Evolutionary conservation across 139 green algal species (phyloP), one percentile per base, ranked within the genome.

Genomic region (Choricystis sp.): DNA sequence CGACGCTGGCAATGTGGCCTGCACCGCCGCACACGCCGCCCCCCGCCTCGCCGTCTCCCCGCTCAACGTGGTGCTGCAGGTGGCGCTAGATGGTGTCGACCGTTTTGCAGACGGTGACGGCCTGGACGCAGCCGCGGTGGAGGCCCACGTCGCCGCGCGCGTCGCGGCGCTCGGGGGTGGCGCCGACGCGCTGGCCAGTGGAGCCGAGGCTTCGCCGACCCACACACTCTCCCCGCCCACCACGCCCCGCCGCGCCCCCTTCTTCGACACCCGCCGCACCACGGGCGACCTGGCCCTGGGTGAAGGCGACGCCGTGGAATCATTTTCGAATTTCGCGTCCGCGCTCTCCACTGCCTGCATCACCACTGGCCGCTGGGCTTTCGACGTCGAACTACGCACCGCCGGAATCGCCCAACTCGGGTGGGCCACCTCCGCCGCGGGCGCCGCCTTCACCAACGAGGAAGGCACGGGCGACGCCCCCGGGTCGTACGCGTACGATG

Each of bases 381-480:
- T 93, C 69, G 90, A 97, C 72, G 83, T 78, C 4, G 84, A 77
- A 4, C 67, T 97, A 63, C 68, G 75, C 0, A 91, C 77, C 0
- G 30, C 74, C 20, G 84, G 85, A 49, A 94, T 96, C 57, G 78
- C 88, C 74, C 89, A 96, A 79, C 72, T 96, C 31, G 85, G 89
- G 1, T 96, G 89, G 89, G 86, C 81, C 22, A 94, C 89, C 0
- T 49, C 86, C 1, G 26, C 66, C 20, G 92, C 84, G 52, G 40
- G 9, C 9, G 9, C 40, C 40, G 81, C 78, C 1, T 97, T 95
- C 78, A 97, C 81, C 5, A 72, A 76, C 5, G 90, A 97, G 70
- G 86, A 97, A 67, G 90, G 90, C 19, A 85, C 97, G 48, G 90
- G 90, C 2, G 90, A 97, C 66, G 85, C 76, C 19, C 64, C 77